Percentiles rank a stretch among this genome's conserved stretches.
phyloP scores from a whole-genome alignment of 2,329 filamentous ascomycete genomes.

The Phialocephala subalpina region DNA sequence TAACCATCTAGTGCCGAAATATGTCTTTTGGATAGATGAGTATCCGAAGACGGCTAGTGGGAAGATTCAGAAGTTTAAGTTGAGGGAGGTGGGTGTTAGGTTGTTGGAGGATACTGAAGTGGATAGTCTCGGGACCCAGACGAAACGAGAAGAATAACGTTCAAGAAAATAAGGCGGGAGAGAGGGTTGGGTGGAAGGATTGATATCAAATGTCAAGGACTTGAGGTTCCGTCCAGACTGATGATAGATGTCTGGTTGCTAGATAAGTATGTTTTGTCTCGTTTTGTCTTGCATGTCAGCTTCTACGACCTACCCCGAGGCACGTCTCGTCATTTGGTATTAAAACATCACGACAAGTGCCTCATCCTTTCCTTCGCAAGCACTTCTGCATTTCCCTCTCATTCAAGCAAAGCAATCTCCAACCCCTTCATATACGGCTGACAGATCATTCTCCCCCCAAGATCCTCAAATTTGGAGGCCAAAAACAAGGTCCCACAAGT shows the following conservation, averaged over 20 bases:
- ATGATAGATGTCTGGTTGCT: no score
- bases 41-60: constrained; percentile 96
- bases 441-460: neutral
- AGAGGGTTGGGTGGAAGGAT: neutral
- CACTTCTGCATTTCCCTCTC: no score
- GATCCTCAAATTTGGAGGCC: neutral
- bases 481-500: neutral
- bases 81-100: constrained; percentile 71
- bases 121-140: neutral
- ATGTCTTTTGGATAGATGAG: constrained; percentile 86
- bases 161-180: neutral
- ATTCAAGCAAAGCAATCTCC: no score
- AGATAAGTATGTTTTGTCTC: no score
- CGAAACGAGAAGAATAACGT: neutral
- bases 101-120: constrained; percentile 45
- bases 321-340: no score
- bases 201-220: no score
- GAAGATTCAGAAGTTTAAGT: constrained; percentile 95
- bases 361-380: no score
- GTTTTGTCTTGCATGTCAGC: no score
- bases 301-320: no score
- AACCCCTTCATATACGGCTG: no score
- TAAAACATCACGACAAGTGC: no score
- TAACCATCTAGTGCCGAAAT: constrained; percentile 83
- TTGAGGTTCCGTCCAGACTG: no score